Base-by-base conservation (phyloP, 345 rosid species). In the Euphorbia tirucalli region DNA sequence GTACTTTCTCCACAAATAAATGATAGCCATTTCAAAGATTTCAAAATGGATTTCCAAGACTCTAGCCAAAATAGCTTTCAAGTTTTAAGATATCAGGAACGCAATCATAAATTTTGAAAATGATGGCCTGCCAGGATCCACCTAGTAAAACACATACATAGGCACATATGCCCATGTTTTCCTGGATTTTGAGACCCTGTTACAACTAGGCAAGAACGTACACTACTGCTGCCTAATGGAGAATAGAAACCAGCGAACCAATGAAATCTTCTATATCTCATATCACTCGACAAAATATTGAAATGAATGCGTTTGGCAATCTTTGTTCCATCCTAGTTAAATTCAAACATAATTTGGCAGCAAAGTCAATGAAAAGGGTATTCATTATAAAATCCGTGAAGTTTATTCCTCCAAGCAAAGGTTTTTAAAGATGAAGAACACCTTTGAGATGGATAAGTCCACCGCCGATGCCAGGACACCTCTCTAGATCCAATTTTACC, bases 361-460 rank as follows among this genome's bases (percentile, higher is more conserved):
- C 31, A n/a, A n/a, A n/a, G 57, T 65, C 57, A 28, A 7, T 14
- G 2, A 55, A 11, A 55, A 27, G 16, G 39, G 5, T 7, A 8
- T 16, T 22, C 21, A 15, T n/a, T 16, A 27, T 57, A 41, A 32
- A 32, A 37, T 49, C 35, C 5, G 25, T 31, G 31, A n/a, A 3
- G n/a, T 15, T 18, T 9, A 4, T 50, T 4, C 37, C 21, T 2
- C 3, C 21, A 46, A 14, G 25, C 35, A 44, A n/a, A 61, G 43
- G 18, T 24, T 46, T 56, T 24, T 60, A 68, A 76, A 39, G 32
- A 15, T 31, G 31, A 30, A 50, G 73, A 75, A 28, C 69, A 92
- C 97, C 97, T 85, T 83, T 85, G 16, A 94, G 80, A 82, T 90
- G 78, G 72, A 83, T 75, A 41, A 94, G 92, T 18, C 98, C 96